Percentiles rank a stretch among this genome's conserved stretches.
Evolutionary conservation across 179 eudicot genomes (phyloP).

Genomic region (Patellifolia procumbens): DNA sequence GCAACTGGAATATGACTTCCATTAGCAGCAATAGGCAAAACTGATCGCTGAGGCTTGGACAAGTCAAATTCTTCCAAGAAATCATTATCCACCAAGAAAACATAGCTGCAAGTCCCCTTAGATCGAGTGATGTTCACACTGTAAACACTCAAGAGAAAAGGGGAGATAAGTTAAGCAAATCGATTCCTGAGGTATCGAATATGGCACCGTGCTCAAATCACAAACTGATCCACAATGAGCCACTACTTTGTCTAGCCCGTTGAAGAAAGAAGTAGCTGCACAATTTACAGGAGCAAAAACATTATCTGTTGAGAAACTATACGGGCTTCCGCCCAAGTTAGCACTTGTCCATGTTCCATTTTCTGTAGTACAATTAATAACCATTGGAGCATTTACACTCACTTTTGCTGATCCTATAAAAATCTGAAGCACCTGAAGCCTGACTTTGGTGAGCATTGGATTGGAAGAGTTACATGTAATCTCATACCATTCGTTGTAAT

Average conservation of each 20-base stretch:
- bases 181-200: background rate
- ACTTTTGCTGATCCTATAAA: background rate
- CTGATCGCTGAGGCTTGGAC: slow-evolving; percentile 13
- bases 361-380: slow-evolving; percentile 12
- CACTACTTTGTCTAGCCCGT: slow-evolving; percentile 1
- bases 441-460: slow-evolving; percentile 15
- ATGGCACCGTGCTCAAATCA: background rate
- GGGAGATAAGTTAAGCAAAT: slow-evolving; percentile 21
- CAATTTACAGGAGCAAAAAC: slow-evolving; percentile 25
- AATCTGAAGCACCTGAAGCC: slow-evolving; percentile 22
- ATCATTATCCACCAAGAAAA: slow-evolving; percentile 1
- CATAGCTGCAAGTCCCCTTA: slow-evolving; percentile 13
- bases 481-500: slow-evolving; percentile 14
- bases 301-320: slow-evolving; percentile 21
- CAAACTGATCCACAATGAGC: slow-evolving; percentile 32
- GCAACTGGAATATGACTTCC: slow-evolving; percentile 14
- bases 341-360: slow-evolving; percentile 19
- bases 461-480: slow-evolving; percentile 26
- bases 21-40: slow-evolving; percentile 8
- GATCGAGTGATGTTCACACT: slow-evolving; percentile 16
- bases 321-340: slow-evolving; percentile 34
- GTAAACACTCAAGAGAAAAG: slow-evolving; percentile 14
- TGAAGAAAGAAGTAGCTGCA: slow-evolving; percentile 18
- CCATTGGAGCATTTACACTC: slow-evolving; percentile 11
- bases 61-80: background rate